A percentile compares a stretch with the other conserved stretches of the same genome.
Evolutionary conservation across 1,139 yeast species (phyloP).

Genomic region (Blastobotrys malaysiensis): DNA sequence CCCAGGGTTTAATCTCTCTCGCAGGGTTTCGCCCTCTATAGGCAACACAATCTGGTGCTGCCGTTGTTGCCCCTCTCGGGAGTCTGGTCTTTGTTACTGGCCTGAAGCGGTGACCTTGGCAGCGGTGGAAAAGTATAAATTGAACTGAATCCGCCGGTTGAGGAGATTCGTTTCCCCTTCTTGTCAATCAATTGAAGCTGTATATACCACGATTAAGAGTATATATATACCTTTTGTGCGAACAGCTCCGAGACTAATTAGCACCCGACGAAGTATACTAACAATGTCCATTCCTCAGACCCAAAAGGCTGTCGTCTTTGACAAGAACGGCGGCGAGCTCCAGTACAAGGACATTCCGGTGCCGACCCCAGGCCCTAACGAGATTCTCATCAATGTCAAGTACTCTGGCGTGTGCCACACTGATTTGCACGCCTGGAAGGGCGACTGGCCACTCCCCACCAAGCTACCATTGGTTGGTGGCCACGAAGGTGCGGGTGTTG

Average conservation of each 20-base stretch:
- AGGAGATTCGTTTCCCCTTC: not conserved
- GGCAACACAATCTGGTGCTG: not conserved
- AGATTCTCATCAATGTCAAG: constrained; percentile 55
- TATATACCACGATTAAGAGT: no score
- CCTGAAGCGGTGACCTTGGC: not conserved
- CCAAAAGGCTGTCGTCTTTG: constrained; percentile 70
- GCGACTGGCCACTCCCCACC: constrained; percentile 63
- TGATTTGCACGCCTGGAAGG: constrained; percentile 68
- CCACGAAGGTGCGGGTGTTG: constrained; percentile 85
- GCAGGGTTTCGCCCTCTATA: not conserved
- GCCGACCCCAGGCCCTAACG: constrained; percentile 55
- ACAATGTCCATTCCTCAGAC: constrained; percentile 47
- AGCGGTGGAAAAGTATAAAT: not conserved
- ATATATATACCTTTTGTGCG: no score
- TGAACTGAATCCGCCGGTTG: not conserved
- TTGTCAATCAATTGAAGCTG: not conserved
- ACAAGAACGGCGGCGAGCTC: constrained; percentile 60
- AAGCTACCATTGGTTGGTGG: constrained; percentile 74
- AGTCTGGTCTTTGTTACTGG: not conserved
- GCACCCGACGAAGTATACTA: not conserved
- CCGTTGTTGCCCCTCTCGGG: constrained; percentile 1
- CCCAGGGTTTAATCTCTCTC: not conserved
- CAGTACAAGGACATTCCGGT: constrained; percentile 59
- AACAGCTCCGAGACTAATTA: no score
- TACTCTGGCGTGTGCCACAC: constrained; percentile 68